These are phyloP conservation scores for Talaromyces stipitatus DNA, from an alignment of 495 filamentous ascomycete species.

Conservation along the genomic window DNA sequence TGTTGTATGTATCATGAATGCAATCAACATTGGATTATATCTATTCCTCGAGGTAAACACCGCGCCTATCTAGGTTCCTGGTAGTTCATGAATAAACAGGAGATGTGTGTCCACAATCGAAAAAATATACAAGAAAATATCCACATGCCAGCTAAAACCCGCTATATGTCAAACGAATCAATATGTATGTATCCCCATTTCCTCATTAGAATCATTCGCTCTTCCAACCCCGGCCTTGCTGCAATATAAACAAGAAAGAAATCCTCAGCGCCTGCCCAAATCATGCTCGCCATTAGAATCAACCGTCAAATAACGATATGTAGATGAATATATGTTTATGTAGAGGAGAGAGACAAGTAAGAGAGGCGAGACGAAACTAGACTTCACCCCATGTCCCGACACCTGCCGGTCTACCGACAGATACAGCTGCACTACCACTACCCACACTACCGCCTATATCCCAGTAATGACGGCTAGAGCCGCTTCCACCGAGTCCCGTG, in stretches of 20 bases:
- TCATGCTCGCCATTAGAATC: background rate
- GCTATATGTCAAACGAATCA: background rate
- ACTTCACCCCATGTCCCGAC: slow-evolving; percentile 73
- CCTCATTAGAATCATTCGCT: background rate
- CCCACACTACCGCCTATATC: slow-evolving; percentile 75
- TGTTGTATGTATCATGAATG: slow-evolving; percentile 2
- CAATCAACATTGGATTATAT: background rate
- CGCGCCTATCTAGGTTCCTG: background rate
- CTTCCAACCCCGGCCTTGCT: background rate
- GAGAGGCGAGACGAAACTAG: slow-evolving; percentile 16
- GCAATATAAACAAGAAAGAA: background rate
- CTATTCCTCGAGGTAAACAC: background rate
- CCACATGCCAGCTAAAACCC: background rate
- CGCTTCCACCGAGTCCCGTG: slow-evolving; percentile 33
- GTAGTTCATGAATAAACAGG: background rate
- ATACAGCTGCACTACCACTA: slow-evolving; percentile 59
- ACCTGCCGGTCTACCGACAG: slow-evolving; percentile 40
- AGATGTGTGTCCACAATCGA: background rate
- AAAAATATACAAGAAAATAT: background rate
- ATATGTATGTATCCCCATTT: background rate
- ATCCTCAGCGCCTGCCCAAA: background rate
- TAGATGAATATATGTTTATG: background rate
- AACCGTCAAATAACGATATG: background rate
- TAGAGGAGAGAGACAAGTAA: background rate
- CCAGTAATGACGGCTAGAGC: slow-evolving; percentile 76